Evolutionary conservation across 306 rosid genomes (phyloP).

Genomic region (Sicyos baderoa): DNA sequence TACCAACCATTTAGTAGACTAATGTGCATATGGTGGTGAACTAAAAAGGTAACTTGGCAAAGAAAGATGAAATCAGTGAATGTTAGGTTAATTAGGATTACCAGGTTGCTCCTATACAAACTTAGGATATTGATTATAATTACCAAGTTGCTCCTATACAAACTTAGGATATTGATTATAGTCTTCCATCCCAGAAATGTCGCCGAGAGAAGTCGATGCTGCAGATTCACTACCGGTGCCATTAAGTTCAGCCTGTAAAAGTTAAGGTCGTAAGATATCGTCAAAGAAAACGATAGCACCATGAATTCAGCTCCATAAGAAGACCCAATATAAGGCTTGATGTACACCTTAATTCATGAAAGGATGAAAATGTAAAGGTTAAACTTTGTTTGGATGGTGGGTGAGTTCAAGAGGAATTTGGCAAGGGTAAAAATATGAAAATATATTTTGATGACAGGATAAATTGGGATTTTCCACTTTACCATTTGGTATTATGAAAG

Average conservation of each 20-base stretch:
- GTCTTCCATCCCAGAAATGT: conserved; percentile 32
- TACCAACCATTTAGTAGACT: background rate
- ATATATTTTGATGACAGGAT: no score
- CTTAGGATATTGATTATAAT: conserved; percentile 24
- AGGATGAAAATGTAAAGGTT: background rate
- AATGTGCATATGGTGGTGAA: background rate
- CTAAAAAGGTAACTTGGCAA: background rate
- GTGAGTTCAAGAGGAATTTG: background rate
- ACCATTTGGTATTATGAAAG: no score
- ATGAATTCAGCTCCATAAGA: background rate
- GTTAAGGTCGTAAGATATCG: background rate
- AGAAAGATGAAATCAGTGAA: background rate
- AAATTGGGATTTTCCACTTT: no score
- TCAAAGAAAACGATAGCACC: background rate
- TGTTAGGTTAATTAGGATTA: background rate
- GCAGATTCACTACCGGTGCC: conserved; percentile 30
- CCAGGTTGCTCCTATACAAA: conserved; percentile 26
- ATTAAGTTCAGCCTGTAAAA: conserved; percentile 55
- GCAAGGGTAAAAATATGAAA: no score
- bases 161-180: conserved; percentile 28
- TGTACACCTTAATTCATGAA: background rate
- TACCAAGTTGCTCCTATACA: conserved; percentile 21
- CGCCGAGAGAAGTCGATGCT: conserved; percentile 24
- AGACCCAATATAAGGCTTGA: background rate
- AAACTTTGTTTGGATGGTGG: background rate